These are phyloP conservation scores for Colletotrichum kahawae DNA, from an alignment of 2,329 filamentous ascomycete genomes.

Conservation along the genomic window DNA sequence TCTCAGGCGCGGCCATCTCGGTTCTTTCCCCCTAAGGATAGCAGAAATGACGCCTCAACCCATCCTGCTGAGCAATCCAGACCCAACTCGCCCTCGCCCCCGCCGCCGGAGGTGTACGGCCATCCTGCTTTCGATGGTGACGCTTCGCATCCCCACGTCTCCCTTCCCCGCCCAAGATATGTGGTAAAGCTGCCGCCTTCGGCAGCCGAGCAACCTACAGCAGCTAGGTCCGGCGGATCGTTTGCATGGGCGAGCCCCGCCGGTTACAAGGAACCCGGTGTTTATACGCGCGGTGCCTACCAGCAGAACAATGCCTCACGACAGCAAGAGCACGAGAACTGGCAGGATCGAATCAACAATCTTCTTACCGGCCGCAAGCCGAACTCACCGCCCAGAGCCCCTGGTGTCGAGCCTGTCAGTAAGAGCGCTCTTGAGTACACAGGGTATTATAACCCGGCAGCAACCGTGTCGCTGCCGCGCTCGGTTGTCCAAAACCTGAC, in stretches of 20 bases:
- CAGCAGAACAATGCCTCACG: slow-evolving; percentile 25
- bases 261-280: slow-evolving; percentile 33
- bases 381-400: slow-evolving; percentile 56
- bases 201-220: slow-evolving; percentile 40
- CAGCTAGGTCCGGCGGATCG: slow-evolving; percentile 28
- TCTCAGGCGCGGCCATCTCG: slow-evolving; percentile 59
- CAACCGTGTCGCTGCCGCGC: slow-evolving; percentile 70
- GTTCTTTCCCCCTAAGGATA: slow-evolving; percentile 65
- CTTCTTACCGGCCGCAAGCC: slow-evolving; percentile 74
- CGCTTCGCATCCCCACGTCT: slow-evolving; percentile 68
- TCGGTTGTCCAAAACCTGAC: neutral
- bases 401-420: slow-evolving; percentile 71
- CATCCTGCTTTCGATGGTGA: slow-evolving; percentile 78
- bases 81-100: slow-evolving; percentile 68
- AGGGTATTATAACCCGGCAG: slow-evolving; percentile 52
- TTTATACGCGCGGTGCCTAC: neutral
- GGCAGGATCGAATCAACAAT: slow-evolving; percentile 86
- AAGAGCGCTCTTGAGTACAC: slow-evolving; percentile 68
- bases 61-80: slow-evolving; percentile 41
- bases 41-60: slow-evolving; percentile 43
- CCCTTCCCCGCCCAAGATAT: slow-evolving; percentile 71
- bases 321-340: slow-evolving; percentile 48
- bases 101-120: slow-evolving; percentile 71
- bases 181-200: slow-evolving; percentile 81
- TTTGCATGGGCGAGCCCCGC: slow-evolving; percentile 41